Percentiles rank a stretch among this genome's conserved stretches.
phyloP scores from a whole-genome alignment of 495 filamentous ascomycete species.

The Penicillium verhagenii region DNA sequence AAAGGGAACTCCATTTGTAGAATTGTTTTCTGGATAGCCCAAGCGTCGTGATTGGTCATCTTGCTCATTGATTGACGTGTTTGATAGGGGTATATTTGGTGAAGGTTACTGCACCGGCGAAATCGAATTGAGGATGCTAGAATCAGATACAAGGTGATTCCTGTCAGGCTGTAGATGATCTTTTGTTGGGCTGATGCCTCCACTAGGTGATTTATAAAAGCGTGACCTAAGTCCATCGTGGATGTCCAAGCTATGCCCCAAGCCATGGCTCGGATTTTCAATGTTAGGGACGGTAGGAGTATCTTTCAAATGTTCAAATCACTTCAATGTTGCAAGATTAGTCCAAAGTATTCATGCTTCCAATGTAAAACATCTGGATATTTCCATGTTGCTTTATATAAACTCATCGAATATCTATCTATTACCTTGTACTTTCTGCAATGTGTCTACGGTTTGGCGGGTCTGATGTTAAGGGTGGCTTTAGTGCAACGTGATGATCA shows the following conservation, averaged over 20 bases:
- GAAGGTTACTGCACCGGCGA: slow-evolving; percentile 42
- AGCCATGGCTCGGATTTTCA: background rate
- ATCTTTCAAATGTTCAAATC: background rate
- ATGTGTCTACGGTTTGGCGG: too few relatives aligned
- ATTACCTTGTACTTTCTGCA: too few relatives aligned
- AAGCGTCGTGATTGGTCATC: slow-evolving; percentile 62
- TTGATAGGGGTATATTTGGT: slow-evolving; percentile 44
- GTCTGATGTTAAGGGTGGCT: too few relatives aligned
- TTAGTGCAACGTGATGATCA: background rate
- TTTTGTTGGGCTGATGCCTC: slow-evolving; percentile 3
- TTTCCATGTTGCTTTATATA: too few relatives aligned
- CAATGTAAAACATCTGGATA: too few relatives aligned
- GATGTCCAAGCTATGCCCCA: background rate
- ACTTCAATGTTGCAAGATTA: background rate
- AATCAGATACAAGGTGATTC: slow-evolving; percentile 18
- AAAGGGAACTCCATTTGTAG: slow-evolving; percentile 54
- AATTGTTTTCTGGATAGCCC: slow-evolving; percentile 50
- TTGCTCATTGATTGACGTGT: slow-evolving; percentile 47
- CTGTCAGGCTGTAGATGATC: slow-evolving; percentile 9
- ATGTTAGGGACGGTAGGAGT: too few relatives aligned
- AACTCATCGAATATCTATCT: too few relatives aligned
- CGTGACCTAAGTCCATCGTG: background rate
- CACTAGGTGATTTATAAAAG: background rate
- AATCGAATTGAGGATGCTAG: slow-evolving; percentile 41
- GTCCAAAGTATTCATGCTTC: too few relatives aligned